These are phyloP conservation scores for Candida tropicalis DNA, from an alignment of 1,139 yeast genomes.

Conservation along the genomic window DNA sequence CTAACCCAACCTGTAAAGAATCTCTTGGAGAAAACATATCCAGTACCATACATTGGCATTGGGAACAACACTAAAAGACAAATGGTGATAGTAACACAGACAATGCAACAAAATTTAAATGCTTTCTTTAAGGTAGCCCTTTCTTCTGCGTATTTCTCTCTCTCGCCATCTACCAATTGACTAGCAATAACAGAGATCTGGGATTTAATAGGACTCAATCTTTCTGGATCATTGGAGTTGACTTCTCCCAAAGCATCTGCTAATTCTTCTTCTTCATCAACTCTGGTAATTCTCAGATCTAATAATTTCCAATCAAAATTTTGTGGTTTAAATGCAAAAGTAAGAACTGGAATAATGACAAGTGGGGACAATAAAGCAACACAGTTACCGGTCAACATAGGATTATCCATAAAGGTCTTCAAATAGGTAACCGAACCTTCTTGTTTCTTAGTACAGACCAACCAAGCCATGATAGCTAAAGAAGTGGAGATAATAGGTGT, in stretches of 20 bases:
- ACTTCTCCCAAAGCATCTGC: constrained; percentile 31
- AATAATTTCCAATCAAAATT: constrained; percentile 73
- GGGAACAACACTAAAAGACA: constrained; percentile 76
- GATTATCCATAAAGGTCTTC: constrained; percentile 73
- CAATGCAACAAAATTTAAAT: constrained; percentile 55
- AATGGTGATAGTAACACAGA: constrained; percentile 60
- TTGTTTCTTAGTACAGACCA: constrained; percentile 57
- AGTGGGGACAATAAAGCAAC: constrained; percentile 80
- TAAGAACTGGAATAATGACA: constrained; percentile 66
- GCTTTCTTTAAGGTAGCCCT: constrained; percentile 47
- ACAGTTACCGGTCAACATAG: constrained; percentile 85
- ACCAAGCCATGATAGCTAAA: constrained; percentile 68
- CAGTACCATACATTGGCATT: constrained; percentile 83
- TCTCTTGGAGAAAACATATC: constrained; percentile 66
- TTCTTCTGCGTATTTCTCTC: constrained; percentile 47
- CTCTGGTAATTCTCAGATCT: constrained; percentile 54
- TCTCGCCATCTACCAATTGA: constrained; percentile 40
- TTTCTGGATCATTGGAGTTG: constrained; percentile 35
- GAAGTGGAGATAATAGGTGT: constrained; percentile 67
- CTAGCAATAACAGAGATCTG: constrained; percentile 44
- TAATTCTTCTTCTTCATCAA: constrained; percentile 68
- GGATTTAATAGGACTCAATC: constrained; percentile 41
- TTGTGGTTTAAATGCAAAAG: constrained; percentile 64
- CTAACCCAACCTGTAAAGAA: constrained; percentile 86
- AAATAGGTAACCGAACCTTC: constrained; percentile 58